Percentiles rank a stretch among this genome's conserved stretches.
Conservation (phyloP, 148 eudicot species). For the Camellia granthamiana region DNA sequence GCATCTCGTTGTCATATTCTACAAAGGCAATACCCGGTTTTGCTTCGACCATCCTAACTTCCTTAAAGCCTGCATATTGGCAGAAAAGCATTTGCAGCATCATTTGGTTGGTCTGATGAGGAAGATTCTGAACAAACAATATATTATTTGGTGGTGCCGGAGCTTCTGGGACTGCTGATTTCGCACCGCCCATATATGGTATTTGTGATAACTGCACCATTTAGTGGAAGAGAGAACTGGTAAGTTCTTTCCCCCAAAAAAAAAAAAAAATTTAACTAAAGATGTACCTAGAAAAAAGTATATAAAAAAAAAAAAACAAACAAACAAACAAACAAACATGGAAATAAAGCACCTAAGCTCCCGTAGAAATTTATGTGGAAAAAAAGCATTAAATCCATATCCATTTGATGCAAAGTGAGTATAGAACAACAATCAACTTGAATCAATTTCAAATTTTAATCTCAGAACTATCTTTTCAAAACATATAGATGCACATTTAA, state of each 20-base stretch:
- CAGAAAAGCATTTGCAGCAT: conserved; percentile 85
- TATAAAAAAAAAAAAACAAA: too few species aligned
- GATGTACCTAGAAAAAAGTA: too few species aligned
- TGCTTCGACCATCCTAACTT: conserved; percentile 93
- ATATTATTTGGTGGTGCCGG: conserved; percentile 92
- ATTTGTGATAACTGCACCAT: conserved; percentile 75
- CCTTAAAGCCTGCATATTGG: conserved; percentile 87
- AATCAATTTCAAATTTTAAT: neutral
- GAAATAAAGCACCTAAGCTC: neutral
- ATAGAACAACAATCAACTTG: neutral
- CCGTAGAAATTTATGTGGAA: neutral
- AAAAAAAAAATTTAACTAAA: neutral
- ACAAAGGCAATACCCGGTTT: conserved; percentile 97
- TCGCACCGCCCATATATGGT: conserved; percentile 67
- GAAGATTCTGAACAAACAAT: conserved; percentile 81
- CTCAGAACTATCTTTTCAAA: neutral
- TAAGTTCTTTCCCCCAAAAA: neutral
- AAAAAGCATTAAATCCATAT: neutral
- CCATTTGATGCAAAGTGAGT: neutral
- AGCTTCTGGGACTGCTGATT: conserved; percentile 61
- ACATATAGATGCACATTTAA: neutral
- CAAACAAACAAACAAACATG: too few species aligned
- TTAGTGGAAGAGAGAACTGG: conserved; percentile 3
- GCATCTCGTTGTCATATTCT: conserved; percentile 84
- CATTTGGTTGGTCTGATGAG: conserved; percentile 72